Base-by-base conservation (phyloP, 208 protist species). In the Acanthamoeba lenticulata region DNA sequence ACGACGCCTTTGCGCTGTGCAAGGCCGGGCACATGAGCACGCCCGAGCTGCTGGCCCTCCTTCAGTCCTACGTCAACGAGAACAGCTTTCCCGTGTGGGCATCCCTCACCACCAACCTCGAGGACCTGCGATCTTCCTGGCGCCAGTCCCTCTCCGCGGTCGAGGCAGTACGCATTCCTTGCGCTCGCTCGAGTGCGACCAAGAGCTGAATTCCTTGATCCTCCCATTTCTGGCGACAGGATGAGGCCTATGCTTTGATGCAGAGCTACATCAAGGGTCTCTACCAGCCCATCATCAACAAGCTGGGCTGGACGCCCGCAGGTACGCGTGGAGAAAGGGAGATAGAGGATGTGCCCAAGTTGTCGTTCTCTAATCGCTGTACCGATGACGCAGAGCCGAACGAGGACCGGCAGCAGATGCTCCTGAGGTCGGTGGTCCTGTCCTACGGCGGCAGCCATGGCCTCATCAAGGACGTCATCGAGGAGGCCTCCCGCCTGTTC, bases 21-120 rank as follows among this genome's bases (percentile, higher is more conserved):
- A 93, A 93, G 49, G 89, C 89, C 21, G 89, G 89, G 3, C 65
- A 81, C n/a, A 65, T 93, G 89, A 57, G 7, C 89, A 81, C 89
- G 3, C 32, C 60, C 32, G 62, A 93, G 42, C n/a, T 93, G 13
- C 9, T 93, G 42, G 89, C 24, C 17, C 44, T 93, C 29, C 65
- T 93, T 13, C 67, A 67, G 60, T 74, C 89, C 24, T 93, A 93
- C 40, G 42, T 55, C 34, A 74, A 93, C 36, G 89, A 93, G 29
- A 44, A 74, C 24, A 93, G 65, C 49, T 93, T 67, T 24, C 34
- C 34, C 27, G 89, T 93, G 27, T 93, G 89, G 89, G 45, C 29
- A 6, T 91, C 85, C 24, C 85, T 91, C 52, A 91, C 85, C 34
- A 72, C 34, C 4, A 86, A 86, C 21, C 77, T 86, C 15, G 77